These are phyloP conservation scores for Puccinia hordei DNA, from an alignment of 1,284 basidiomycete genomes.

Conservation along the genomic window DNA sequence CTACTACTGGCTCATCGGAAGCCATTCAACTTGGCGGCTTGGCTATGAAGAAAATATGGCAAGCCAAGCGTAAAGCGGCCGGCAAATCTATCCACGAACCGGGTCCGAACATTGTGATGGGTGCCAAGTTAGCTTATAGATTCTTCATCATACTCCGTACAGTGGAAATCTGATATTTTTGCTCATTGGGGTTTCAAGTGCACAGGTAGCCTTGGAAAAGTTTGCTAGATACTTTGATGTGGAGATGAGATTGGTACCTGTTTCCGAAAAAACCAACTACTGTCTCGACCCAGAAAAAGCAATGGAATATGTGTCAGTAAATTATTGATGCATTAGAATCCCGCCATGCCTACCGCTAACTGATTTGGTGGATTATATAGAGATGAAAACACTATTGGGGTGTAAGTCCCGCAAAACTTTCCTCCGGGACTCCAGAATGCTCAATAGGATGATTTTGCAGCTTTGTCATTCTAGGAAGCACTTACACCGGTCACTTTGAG, in stretches of 20 bases:
- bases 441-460: constrained; percentile 39
- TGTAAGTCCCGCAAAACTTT: constrained; percentile 71
- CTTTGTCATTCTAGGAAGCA: constrained; percentile 62
- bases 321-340: constrained; percentile 72
- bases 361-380: constrained; percentile 2
- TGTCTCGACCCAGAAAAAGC: constrained; percentile 79
- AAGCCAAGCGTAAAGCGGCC: constrained; percentile 77
- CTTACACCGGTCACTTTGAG: constrained; percentile 92
- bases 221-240: constrained; percentile 88
- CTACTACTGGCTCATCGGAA: constrained; percentile 87
- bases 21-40: constrained; percentile 82
- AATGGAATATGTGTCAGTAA: constrained; percentile 69
- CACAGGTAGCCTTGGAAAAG: constrained; percentile 72
- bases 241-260: constrained; percentile 75
- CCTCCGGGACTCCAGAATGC: constrained; percentile 53
- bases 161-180: constrained; percentile 64
- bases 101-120: constrained; percentile 65
- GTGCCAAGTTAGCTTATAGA: constrained; percentile 35
- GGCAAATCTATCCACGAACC: constrained; percentile 85
- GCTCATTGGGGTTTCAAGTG: constrained; percentile 73
- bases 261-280: constrained; percentile 75
- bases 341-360: constrained; percentile 52
- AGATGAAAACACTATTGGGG: constrained; percentile 65
- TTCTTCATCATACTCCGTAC: neutral
- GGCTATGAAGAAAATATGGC: constrained; percentile 93